Evolutionary conservation across 169 alveolate species (phyloP).

Genomic region (Neospora caninum): DNA sequence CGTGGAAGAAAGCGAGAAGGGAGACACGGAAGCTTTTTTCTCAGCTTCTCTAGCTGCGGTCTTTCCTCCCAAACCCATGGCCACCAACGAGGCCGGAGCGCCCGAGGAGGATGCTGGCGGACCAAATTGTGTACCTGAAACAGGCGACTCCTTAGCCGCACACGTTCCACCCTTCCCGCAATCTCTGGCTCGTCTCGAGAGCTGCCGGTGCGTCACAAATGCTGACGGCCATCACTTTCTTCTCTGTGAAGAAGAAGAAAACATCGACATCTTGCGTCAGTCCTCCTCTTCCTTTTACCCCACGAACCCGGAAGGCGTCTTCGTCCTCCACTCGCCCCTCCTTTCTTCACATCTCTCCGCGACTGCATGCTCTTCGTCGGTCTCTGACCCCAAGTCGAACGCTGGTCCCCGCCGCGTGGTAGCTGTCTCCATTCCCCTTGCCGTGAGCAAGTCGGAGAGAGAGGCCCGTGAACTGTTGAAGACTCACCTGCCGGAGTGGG

Average conservation of each 20-base stretch:
- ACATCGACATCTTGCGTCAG: not conserved
- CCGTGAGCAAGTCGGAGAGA: not conserved
- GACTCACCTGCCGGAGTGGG: not conserved
- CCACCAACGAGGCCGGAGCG: not conserved
- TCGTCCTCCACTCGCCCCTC: not conserved
- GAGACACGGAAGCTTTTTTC: not conserved
- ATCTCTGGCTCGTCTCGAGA: not conserved
- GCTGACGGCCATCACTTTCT: constrained; percentile 4
- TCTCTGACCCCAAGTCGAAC: not conserved
- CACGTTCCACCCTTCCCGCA: not conserved
- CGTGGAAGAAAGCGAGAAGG: not conserved
- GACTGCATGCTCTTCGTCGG: not conserved
- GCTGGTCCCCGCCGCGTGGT: not conserved
- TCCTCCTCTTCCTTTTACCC: not conserved
- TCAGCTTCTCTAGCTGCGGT: not conserved
- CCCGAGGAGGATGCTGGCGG: constrained; percentile 16
- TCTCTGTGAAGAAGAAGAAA: not conserved
- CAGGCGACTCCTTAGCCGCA: not conserved
- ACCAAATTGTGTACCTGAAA: not conserved
- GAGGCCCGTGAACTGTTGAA: not conserved
- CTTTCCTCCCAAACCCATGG: not conserved
- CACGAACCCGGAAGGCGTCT: constrained; percentile 1
- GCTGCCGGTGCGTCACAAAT: not conserved
- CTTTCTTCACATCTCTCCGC: not conserved
- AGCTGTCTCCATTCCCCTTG: not conserved